Conservation (phyloP, 768 basidiomycete species). For the Pisolithus tinctorius region DNA sequence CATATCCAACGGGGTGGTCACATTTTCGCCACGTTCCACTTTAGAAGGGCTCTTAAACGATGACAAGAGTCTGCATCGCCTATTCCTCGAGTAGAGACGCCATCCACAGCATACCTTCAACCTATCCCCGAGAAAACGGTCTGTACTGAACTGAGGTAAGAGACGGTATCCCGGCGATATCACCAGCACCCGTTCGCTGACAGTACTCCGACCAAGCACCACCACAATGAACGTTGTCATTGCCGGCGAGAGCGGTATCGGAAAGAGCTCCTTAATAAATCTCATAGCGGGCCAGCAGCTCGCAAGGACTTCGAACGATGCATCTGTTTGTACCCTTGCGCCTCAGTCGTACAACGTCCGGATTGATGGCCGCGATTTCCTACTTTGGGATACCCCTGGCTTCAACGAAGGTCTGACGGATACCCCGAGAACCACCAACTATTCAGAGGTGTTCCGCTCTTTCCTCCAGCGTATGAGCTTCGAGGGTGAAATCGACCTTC, state of each 20-base stretch:
- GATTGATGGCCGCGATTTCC: slow-evolving; percentile 9
- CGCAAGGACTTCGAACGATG: slow-evolving; percentile 14
- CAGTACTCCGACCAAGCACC: neutral
- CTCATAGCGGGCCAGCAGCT: slow-evolving; percentile 8
- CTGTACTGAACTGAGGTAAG: neutral
- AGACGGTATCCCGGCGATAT: neutral
- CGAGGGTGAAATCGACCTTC: slow-evolving; percentile 10
- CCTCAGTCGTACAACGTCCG: slow-evolving; percentile 4
- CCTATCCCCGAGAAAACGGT: neutral
- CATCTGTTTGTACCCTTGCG: slow-evolving; percentile 12
- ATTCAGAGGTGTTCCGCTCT: slow-evolving; percentile 3
- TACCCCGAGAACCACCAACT: neutral
- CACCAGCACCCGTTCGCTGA: neutral
- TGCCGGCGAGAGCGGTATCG: slow-evolving; percentile 17
- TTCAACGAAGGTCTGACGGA: slow-evolving; percentile 8
- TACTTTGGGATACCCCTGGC: slow-evolving; percentile 15
- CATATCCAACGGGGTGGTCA: neutral
- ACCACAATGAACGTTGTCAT: slow-evolving; percentile 16
- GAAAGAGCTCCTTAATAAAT: slow-evolving; percentile 23
- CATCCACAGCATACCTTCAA: too few relatives aligned
- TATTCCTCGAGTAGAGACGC: neutral
- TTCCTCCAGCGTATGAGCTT: slow-evolving; percentile 6
- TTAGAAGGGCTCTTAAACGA: neutral
- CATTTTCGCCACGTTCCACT: neutral
- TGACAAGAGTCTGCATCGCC: neutral